Base-by-base conservation (phyloP, 2,329 filamentous ascomycete species). In the Arachnomyces sp. region DNA sequence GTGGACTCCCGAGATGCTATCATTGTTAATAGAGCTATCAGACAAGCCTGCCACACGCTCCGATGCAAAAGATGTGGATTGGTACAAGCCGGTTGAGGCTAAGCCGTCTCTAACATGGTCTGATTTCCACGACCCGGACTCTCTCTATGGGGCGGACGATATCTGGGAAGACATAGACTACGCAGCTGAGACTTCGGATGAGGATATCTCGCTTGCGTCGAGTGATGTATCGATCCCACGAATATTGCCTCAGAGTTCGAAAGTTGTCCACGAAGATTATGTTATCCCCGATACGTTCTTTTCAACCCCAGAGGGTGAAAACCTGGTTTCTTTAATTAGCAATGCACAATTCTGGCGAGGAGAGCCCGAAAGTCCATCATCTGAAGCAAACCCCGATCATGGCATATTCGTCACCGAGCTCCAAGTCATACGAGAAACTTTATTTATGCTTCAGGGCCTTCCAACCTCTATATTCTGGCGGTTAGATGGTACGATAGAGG, bases 371-470 rank as follows among this genome's bases (percentile, higher is more conserved):
- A 7, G 28, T 5, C 31, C 33, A 16, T 11, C 42, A n/a, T 16
- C 40, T n/a, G 39, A 51, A 30, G 41, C 41, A 8, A 47, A 47
- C 12, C 47, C 41, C 16, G 41, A 47, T 28, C 40, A 51, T 18
- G 54, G 54, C 43, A 51, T 56, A 18, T 44, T 46, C 12, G 67
- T 90, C 4, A 76, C 82, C 0, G 89, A 94, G 56, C 67, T 84
- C 1, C 79, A 89, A 47, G 68, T 81, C 8, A 66, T 89, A 17
- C 77, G 87, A 35, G 88, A 96, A 54, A 76, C 79, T 0, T 67
- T 95, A 0, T 90, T 86, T 52, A 93, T 95, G 85, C 72, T 96
- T 0, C 76, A 79, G 39, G 89, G 89, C 1, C 66, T 92, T 3
- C 74, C 80, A 4, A 90, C 84, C 2, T 81, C 79, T 2, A 56